Percentiles rank a stretch among this genome's conserved stretches.
phyloP scores from a whole-genome alignment of 495 filamentous ascomycete species.

The Penicillium robsamsonii region DNA sequence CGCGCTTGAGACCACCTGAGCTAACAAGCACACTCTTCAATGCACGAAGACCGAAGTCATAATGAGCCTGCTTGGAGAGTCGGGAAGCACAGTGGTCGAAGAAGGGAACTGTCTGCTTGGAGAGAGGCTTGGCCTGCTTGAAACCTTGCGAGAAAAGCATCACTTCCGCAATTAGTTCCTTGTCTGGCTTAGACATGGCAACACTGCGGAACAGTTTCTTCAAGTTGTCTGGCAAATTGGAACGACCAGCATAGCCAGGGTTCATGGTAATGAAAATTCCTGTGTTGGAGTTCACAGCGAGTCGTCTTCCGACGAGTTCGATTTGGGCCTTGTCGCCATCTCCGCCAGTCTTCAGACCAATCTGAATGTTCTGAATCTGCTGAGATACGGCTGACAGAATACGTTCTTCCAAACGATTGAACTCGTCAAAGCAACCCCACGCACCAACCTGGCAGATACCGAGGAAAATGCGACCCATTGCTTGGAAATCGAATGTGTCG shows the following conservation, averaged over 20 bases:
- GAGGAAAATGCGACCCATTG: slow-evolving; percentile 98
- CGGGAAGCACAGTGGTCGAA: slow-evolving; percentile 82
- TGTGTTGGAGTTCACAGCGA: slow-evolving; percentile 85
- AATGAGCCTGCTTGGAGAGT: slow-evolving; percentile 95
- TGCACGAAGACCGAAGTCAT: slow-evolving; percentile 96
- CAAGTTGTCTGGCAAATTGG: slow-evolving; percentile 95
- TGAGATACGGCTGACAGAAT: slow-evolving; percentile 98
- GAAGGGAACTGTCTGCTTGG: slow-evolving; percentile 94
- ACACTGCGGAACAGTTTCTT: slow-evolving; percentile 99
- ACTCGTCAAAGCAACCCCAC: slow-evolving; percentile 99
- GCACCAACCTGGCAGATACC: slow-evolving; percentile 99
- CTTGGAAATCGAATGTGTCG: slow-evolving; percentile 98
- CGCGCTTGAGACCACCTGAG: slow-evolving; percentile 91
- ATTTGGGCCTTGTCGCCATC: slow-evolving; percentile 81
- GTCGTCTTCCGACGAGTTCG: slow-evolving; percentile 85
- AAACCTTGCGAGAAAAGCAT: slow-evolving; percentile 99
- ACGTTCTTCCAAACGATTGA: slow-evolving; percentile 95
- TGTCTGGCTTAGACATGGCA: slow-evolving; percentile 99
- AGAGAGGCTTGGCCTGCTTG: slow-evolving; percentile 87
- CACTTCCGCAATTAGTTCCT: slow-evolving; percentile 98
- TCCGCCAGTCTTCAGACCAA: slow-evolving; percentile 79
- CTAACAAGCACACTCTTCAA: slow-evolving; percentile 98
- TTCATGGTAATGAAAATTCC: slow-evolving; percentile 99
- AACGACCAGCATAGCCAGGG: slow-evolving; percentile 95
- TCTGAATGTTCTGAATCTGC: slow-evolving; percentile 98